phyloP scores from a whole-genome alignment of 2,329 filamentous ascomycete species.

The Botrytis deweyae region DNA sequence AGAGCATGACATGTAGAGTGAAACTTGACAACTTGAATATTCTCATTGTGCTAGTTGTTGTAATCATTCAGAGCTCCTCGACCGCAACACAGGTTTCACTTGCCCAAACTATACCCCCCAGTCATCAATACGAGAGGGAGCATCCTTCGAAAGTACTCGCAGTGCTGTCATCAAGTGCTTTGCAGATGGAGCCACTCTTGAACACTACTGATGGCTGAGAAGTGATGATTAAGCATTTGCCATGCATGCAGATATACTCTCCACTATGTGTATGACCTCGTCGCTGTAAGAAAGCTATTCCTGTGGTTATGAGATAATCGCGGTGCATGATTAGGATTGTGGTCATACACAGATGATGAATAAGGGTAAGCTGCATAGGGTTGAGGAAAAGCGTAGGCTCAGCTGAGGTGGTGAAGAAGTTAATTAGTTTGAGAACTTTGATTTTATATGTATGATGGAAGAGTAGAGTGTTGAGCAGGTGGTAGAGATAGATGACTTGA shows the following conservation, averaged over 20 bases:
- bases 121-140: not conserved
- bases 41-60: not conserved
- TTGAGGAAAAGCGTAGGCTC: not conserved
- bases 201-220: not conserved
- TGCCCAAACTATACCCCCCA: not conserved
- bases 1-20: too few relatives aligned
- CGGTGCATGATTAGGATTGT: not conserved
- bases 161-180: not conserved
- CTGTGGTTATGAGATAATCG: not conserved
- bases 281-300: not conserved
- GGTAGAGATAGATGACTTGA: not conserved
- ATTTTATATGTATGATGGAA: not conserved
- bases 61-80: not conserved
- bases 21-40: not conserved
- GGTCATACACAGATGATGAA: not conserved
- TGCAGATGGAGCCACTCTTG: not conserved
- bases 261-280: not conserved
- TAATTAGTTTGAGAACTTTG: not conserved
- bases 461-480: not conserved
- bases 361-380: not conserved
- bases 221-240: not conserved
- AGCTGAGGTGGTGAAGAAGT: not conserved
- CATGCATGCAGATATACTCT: not conserved
- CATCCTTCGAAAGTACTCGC: not conserved
- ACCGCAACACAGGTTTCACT: not conserved